Percentiles rank a stretch among this genome's conserved stretches.
phyloP scores from a whole-genome alignment of 225 moss, liverwort and hornwort species.

The Physcomitrium patens region DNA sequence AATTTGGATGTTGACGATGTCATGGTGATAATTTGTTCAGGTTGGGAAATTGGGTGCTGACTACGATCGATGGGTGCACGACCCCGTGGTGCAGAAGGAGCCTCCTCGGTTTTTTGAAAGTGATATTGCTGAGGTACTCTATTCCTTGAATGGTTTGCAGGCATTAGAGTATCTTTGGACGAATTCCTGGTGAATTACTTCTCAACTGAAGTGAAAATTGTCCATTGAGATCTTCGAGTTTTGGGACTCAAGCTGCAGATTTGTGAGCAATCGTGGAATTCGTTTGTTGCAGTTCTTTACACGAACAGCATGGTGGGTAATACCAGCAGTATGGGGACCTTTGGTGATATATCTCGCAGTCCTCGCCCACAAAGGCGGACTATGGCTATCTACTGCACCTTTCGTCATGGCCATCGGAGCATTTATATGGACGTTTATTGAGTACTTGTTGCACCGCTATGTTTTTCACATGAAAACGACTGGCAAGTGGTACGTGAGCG shows the following conservation, averaged over 20 bases:
- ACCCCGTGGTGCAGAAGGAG: conserved; percentile 49
- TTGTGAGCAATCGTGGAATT: no score
- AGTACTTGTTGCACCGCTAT: conserved; percentile 62
- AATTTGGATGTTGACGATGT: no score
- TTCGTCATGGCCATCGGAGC: conserved; percentile 26
- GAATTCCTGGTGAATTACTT: no score
- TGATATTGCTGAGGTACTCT: conserved; percentile 55
- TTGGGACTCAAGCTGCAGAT: no score
- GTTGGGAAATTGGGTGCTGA: conserved; percentile 54
- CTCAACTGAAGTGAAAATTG: no score
- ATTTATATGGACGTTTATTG: conserved; percentile 53
- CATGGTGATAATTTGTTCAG: conserved; percentile 7
- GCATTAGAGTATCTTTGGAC: no score
- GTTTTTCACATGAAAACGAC: conserved; percentile 67
- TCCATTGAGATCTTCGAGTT: no score
- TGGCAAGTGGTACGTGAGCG: conserved; percentile 43
- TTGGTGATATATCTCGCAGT: conserved; percentile 44
- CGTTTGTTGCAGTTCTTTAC: conserved; percentile 42
- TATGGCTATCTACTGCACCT: conserved; percentile 29
- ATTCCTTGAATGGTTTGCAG: neutral
- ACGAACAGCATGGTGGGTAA: conserved; percentile 63
- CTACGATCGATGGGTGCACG: conserved; percentile 59
- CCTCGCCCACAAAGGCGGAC: conserved; percentile 26
- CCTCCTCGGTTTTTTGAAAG: conserved; percentile 57
- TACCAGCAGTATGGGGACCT: conserved; percentile 56